These are phyloP conservation scores for Diaporthe sp. DNA, from an alignment of 2,329 filamentous ascomycete species.

Conservation along the genomic window DNA sequence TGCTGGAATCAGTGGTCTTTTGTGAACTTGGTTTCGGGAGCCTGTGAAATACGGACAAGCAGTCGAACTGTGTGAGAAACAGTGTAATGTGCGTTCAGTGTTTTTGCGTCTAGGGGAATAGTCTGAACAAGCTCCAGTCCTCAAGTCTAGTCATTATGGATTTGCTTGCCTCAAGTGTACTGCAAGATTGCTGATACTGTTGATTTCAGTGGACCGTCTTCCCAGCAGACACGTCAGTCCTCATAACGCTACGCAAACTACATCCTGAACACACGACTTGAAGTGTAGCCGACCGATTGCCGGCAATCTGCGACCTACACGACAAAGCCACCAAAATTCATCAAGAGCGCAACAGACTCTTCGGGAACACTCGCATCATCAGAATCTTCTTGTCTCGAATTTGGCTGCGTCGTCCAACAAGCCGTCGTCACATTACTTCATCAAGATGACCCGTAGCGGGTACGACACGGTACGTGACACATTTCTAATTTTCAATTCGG, in stretches of 20 bases:
- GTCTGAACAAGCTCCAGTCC: background rate
- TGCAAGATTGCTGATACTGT: background rate
- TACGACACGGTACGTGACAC: constrained; percentile 26
- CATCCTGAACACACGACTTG: background rate
- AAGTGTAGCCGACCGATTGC: constrained; percentile 25
- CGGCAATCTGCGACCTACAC: constrained; percentile 11
- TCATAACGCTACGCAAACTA: constrained; percentile 4
- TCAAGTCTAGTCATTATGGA: background rate
- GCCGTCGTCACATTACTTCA: background rate
- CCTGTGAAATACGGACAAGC: background rate
- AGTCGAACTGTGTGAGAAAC: background rate
- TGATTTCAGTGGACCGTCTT: constrained; percentile 22
- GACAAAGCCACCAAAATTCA: background rate
- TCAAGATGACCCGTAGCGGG: constrained; percentile 30
- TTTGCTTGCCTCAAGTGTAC: background rate
- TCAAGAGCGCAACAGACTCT: background rate
- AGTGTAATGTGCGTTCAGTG: constrained; percentile 23
- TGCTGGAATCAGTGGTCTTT: constrained; percentile 18
- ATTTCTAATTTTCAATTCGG: background rate
- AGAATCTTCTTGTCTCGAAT: background rate
- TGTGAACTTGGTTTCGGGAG: constrained; percentile 3
- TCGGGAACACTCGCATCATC: background rate
- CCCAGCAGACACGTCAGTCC: constrained; percentile 16
- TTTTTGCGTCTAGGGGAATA: constrained; percentile 9
- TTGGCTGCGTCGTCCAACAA: no score